Evolutionary conservation across 1,284 basidiomycete genomes (phyloP).

Genomic region (Pseudozyma sp.): DNA sequence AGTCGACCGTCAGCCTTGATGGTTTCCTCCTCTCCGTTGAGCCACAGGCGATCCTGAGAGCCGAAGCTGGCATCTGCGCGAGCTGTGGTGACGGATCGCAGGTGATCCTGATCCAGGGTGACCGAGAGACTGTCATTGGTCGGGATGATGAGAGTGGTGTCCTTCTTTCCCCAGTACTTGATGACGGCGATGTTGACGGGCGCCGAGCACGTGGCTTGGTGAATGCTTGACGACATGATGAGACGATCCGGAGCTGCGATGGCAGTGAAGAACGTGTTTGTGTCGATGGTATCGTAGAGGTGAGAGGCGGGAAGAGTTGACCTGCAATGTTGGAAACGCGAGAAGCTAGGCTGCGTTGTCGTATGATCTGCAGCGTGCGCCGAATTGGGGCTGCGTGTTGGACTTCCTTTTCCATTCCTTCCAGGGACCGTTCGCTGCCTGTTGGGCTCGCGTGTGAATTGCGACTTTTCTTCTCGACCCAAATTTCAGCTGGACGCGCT

Average conservation of each 20-base stretch:
- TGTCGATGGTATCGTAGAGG: neutral
- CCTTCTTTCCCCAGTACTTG: constrained; percentile 95
- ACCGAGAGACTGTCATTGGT: constrained; percentile 98
- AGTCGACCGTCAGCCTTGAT: constrained; percentile 85
- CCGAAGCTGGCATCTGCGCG: constrained; percentile 82
- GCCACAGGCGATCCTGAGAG: constrained; percentile 82
- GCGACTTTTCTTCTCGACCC: neutral
- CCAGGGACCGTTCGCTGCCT: constrained; percentile 15
- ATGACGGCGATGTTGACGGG: constrained; percentile 97
- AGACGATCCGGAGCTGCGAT: too few species aligned
- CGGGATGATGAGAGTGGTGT: constrained; percentile 92
- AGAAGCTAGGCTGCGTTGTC: constrained; percentile 11
- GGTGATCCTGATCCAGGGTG: constrained; percentile 94
- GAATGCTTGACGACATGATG: constrained; percentile 70
- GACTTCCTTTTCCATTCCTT: constrained; percentile 24
- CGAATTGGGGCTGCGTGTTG: constrained; percentile 26
- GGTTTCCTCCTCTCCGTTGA: constrained; percentile 90
- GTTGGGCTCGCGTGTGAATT: neutral
- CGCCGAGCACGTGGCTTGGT: constrained; percentile 89
- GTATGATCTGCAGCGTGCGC: constrained; percentile 38
- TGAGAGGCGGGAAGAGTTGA: neutral
- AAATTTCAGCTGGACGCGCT: neutral
- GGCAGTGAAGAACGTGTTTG: constrained; percentile 1
- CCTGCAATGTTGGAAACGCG: neutral
- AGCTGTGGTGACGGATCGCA: constrained; percentile 92